phyloP scores from a whole-genome alignment of 2,329 filamentous ascomycete genomes.

The Endocalyx cinctus region DNA sequence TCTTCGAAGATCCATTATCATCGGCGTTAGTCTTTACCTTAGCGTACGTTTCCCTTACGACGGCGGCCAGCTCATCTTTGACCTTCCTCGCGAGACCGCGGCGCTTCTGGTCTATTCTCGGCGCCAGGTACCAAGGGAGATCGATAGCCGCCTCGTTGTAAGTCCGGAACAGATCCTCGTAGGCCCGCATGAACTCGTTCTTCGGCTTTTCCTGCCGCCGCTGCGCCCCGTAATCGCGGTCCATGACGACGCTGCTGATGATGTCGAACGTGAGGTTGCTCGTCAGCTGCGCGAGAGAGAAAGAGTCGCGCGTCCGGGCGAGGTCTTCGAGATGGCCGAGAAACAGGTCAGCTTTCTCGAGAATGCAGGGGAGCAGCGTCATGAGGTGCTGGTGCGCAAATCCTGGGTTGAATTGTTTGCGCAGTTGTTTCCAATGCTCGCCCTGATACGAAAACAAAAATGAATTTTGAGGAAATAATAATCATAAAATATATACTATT shows the following conservation, averaged over 20 bases:
- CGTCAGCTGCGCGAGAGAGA: slow-evolving; percentile 22
- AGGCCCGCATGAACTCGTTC: slow-evolving; percentile 5
- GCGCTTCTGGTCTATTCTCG: slow-evolving; percentile 3
- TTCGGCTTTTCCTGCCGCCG: neutral
- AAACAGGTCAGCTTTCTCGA: slow-evolving; percentile 30
- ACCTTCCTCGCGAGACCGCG: slow-evolving; percentile 3
- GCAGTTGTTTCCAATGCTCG: slow-evolving; percentile 16
- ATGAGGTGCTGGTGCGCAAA: slow-evolving; percentile 34
- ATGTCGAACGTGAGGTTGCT: slow-evolving; percentile 16
- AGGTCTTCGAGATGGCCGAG: slow-evolving; percentile 25
- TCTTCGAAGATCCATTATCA: neutral
- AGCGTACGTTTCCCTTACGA: slow-evolving; percentile 2
- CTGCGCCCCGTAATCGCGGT: slow-evolving; percentile 9
- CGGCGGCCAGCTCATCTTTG: neutral
- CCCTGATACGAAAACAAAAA: slow-evolving; percentile 1
- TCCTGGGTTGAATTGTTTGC: slow-evolving; percentile 33
- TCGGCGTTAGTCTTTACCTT: too few relatives aligned
- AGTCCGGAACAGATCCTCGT: slow-evolving; percentile 6
- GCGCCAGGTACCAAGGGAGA: slow-evolving; percentile 7
- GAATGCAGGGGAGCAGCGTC: slow-evolving; percentile 29
- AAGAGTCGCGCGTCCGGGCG: slow-evolving; percentile 20
- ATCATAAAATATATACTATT: neutral
- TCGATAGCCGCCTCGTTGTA: slow-evolving; percentile 3
- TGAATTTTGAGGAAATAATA: neutral
- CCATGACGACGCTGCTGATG: slow-evolving; percentile 9